Base-by-base conservation (phyloP, 1,284 basidiomycete genomes). In the Puccinia triticina region DNA sequence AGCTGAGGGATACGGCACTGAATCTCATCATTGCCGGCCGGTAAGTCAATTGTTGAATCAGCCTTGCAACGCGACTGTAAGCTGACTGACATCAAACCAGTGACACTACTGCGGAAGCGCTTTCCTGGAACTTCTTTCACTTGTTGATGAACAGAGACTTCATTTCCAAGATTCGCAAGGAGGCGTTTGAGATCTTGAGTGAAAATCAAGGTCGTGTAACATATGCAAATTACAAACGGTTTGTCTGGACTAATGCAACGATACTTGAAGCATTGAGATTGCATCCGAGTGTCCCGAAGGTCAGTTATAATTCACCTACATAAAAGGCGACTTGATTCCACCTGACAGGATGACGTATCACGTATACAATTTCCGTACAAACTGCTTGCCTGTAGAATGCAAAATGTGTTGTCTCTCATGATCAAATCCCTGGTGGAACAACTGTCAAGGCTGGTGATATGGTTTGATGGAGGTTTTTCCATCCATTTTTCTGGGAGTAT, bases 251-350 rank as follows among this genome's bases (percentile, higher is more conserved):
- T 8, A 76, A 82, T 12, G 84, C 84, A 7, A 77, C 82, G 0
- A 82, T 85, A 64, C 43, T 79, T 26, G 85, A 85, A 69, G 83
- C 83, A 0, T 48, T 85, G 11, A 72, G 84, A 12, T 66, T 85
- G 57, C 84, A 84, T 76, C 84, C 84, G 53, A 75, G 23, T 37
- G 66, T 73, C 18, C 34, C 75, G 84, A 82, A 75, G 46, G 80
- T 82, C 0, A 50, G 43, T 32, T 43, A 32, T n/a, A 64, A 43
- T 12, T 43, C 40, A 43, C 40, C 40, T 43, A 7, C 4, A 4
- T 43, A 43, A 43, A 43, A 43, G 40, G 40, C 4, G 40, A 43
- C 40, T 4, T 43, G 40, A 43, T n/a, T n/a, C n/a, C n/a, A n/a
- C n/a, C n/a, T n/a, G n/a, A n/a, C n/a, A n/a, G n/a, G n/a, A n/a